Conservation (phyloP, 1,139 yeast genomes). For the Arxiozyma slooffiae region DNA sequence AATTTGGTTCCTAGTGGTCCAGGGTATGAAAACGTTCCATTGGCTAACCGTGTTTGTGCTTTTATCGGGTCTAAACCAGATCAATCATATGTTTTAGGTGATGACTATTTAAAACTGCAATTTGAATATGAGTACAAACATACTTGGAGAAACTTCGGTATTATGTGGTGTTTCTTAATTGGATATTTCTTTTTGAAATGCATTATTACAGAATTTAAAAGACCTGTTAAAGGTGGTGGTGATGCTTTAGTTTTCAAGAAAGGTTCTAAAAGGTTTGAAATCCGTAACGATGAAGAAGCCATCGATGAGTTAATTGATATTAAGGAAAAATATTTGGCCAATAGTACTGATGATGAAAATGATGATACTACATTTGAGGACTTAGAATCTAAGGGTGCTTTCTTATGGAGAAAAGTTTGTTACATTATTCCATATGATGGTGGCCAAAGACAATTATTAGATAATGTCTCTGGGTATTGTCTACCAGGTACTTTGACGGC, state of each 20-base stretch:
- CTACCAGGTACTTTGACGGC: constrained; percentile 49
- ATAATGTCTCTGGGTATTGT: constrained; percentile 46
- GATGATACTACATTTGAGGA: constrained; percentile 18
- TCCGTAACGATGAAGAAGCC: constrained; percentile 14
- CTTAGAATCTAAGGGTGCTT: constrained; percentile 24
- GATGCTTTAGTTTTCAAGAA: constrained; percentile 36
- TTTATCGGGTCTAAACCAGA: constrained; percentile 39
- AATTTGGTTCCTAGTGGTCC: constrained; percentile 44
- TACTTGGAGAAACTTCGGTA: constrained; percentile 47
- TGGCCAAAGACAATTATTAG: constrained; percentile 35
- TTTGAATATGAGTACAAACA: constrained; percentile 35
- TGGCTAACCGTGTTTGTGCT: constrained; percentile 42
- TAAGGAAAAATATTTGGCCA: constrained; percentile 14
- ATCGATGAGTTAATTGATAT: constrained; percentile 13
- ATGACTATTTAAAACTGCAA: constrained; percentile 33
- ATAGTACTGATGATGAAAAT: constrained; percentile 10
- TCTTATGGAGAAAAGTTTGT: constrained; percentile 38
- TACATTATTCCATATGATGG: constrained; percentile 33
- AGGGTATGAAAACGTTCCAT: constrained; percentile 36
- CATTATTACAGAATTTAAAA: constrained; percentile 34
- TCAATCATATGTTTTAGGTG: constrained; percentile 38
- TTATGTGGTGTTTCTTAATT: constrained; percentile 36
- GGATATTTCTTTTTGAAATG: constrained; percentile 34
- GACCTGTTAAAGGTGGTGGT: constrained; percentile 35
- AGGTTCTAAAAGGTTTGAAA: constrained; percentile 16